Evolutionary conservation across 2,329 filamentous ascomycete species (phyloP), one percentile per base, ranked within the genome.

Genomic region (Ophiostoma quercus): DNA sequence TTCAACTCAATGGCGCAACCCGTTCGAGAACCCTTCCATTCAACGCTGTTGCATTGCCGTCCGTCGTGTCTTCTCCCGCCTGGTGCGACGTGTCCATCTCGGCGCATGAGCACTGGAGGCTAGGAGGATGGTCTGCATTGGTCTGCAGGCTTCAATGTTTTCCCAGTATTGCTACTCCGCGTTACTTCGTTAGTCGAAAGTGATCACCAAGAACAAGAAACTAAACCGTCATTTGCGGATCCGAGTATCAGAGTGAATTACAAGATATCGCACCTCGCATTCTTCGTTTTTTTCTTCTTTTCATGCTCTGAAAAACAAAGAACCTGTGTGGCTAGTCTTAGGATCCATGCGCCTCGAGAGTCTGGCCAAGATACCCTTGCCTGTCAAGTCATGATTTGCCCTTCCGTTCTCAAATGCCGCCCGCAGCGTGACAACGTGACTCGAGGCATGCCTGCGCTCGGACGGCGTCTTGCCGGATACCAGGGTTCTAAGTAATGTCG

Each of bases 11-110:
- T 57, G 51, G n/a, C 47, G 47, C 47, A n/a, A 22, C 51, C n/a
- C 51, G n/a, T 57, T 57, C 51, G 51, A 57, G 51, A 57, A 57
- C 51, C 3, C n/a, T 57, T 54, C 47, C n/a, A 54, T 54, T 6
- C 51, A 57, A 57, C 51, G 51, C 51, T 25, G 51, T 57, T 57
- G 51, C 51, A 57, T 57, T 57, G 51, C 22, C 29, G 51, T 57
- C n/a, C 51, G n/a, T 57, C 22, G 51, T 25, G 51, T 57, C 11
- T 4, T 25, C 51, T 57, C 51, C 51, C 22, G 51, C 51, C 19
- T 57, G 16, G 51, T 57, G 51, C 51, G 22, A 57, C 51, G 51
- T 57, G 51, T 57, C 22, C 16, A n/a, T 57, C 19, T 25, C 22
- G 51, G 51, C n/a, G n/a, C n/a, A 57, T 57, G 51, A 11, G 22